Evolutionary conservation across 2,329 filamentous ascomycete genomes (phyloP).

Genomic region (Penicillium glabrum): DNA sequence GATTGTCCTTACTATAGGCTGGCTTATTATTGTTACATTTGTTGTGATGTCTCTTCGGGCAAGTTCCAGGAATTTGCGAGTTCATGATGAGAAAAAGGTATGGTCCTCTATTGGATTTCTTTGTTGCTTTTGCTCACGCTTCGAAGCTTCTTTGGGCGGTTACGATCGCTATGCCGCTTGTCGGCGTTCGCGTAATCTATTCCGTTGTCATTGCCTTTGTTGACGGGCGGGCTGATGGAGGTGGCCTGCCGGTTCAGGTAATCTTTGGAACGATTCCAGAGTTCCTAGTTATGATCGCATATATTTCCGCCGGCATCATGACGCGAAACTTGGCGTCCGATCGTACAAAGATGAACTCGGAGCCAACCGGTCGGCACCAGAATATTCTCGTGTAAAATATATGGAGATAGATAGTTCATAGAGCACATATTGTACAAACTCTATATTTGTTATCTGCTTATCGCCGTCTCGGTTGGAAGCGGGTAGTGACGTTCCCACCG

Average conservation of each 20-base stretch:
- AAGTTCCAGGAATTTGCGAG: background rate
- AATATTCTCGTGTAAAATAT: background rate
- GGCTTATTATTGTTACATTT: conserved; percentile 2
- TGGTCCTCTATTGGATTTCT: background rate
- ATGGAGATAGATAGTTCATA: background rate
- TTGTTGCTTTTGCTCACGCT: background rate
- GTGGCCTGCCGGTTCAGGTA: conserved; percentile 3
- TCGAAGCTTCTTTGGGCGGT: conserved; percentile 9
- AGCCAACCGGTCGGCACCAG: too few relatives aligned
- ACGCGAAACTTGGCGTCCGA: conserved; percentile 4
- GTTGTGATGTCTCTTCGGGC: background rate
- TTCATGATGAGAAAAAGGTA: conserved; percentile 10
- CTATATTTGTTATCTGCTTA: background rate
- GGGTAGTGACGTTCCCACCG: conserved; percentile 17
- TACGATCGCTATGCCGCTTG: conserved; percentile 6
- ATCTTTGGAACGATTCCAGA: conserved; percentile 33
- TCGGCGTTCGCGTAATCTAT: conserved; percentile 12
- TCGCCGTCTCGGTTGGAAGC: conserved; percentile 10
- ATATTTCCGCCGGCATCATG: conserved; percentile 13
- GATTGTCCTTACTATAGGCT: conserved; percentile 9
- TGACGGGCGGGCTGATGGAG: background rate
- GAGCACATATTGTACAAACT: background rate
- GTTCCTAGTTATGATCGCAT: conserved; percentile 19
- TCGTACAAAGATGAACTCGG: background rate
- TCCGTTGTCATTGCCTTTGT: conserved; percentile 1